Conservation (phyloP, 768 basidiomycete species). For the Kwoniella heveanensis region DNA sequence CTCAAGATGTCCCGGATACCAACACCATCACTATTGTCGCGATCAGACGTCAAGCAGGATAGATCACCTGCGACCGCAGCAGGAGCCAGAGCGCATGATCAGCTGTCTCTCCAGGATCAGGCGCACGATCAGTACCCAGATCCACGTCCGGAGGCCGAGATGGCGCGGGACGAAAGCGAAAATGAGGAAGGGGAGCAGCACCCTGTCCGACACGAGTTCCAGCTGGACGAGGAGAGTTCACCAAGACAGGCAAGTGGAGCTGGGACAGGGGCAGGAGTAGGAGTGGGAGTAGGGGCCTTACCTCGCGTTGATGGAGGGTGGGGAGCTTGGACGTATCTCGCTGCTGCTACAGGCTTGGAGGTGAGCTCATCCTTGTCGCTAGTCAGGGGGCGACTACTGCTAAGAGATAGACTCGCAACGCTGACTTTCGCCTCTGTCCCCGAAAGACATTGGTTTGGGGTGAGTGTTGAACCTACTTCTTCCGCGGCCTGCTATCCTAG, state of each 20-base stretch:
- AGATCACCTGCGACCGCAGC: no score
- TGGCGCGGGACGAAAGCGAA: no score
- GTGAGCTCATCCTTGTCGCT: slow-evolving; percentile 6
- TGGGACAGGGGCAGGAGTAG: neutral
- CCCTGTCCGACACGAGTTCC: neutral
- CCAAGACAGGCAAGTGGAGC: neutral
- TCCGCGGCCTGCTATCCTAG: no score
- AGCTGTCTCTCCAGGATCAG: no score
- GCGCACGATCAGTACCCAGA: no score
- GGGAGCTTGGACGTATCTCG: slow-evolving; percentile 36
- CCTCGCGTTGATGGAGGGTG: slow-evolving; percentile 37
- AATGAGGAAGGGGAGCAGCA: neutral
- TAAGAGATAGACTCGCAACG: no score
- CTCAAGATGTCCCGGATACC: no score
- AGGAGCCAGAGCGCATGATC: no score
- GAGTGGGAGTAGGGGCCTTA: slow-evolving; percentile 1
- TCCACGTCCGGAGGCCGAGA: no score
- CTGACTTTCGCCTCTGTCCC: no score
- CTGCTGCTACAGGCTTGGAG: slow-evolving; percentile 33
- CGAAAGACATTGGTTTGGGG: slow-evolving; percentile 33
- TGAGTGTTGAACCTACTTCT: slow-evolving; percentile 9
- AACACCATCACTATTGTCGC: no score
- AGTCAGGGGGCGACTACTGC: neutral
- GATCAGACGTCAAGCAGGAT: no score
- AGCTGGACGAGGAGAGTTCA: neutral